These are phyloP conservation scores for Przewalskia tangutica DNA, from an alignment of 257 asterid genomes.

Conservation along the genomic window DNA sequence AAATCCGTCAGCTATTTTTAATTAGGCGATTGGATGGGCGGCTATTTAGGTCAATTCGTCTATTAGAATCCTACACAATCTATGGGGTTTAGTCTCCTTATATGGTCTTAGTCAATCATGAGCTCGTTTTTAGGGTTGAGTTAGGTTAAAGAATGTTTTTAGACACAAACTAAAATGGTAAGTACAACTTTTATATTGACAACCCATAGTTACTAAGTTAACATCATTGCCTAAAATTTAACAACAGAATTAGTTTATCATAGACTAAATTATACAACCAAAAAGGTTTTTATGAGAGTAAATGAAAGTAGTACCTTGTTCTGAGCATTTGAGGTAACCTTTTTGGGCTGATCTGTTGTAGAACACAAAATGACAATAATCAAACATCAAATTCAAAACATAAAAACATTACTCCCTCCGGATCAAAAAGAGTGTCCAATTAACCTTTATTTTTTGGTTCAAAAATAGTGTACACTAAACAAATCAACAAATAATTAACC, in stretches of 20 bases:
- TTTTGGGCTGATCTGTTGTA: slow-evolving; percentile 36
- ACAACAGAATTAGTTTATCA: neutral
- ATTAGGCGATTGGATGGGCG: too few relatives aligned
- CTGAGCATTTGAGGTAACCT: slow-evolving; percentile 18
- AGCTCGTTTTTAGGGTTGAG: neutral
- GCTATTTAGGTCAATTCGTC: too few relatives aligned
- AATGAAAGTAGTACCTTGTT: slow-evolving; percentile 30
- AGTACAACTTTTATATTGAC: neutral
- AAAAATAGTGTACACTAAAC: too few relatives aligned
- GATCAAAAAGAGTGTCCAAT: too few relatives aligned
- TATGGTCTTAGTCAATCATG: neutral
- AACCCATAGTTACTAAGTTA: neutral
- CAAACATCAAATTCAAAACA: neutral
- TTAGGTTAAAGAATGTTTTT: neutral
- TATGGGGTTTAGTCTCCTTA: neutral
- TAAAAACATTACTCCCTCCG: neutral
- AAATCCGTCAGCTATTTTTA: too few relatives aligned
- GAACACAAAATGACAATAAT: neutral
- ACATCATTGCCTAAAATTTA: neutral
- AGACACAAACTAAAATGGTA: neutral
- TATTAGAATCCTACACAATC: neutral
- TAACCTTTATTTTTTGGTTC: too few relatives aligned
- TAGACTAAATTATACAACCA: neutral
- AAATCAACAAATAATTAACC: too few relatives aligned
- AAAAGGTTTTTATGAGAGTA: neutral